A percentile compares a stretch with the other conserved stretches of the same genome.
phyloP scores from a whole-genome alignment of 257 asterid genomes.

The Thymus quinquecostatus region DNA sequence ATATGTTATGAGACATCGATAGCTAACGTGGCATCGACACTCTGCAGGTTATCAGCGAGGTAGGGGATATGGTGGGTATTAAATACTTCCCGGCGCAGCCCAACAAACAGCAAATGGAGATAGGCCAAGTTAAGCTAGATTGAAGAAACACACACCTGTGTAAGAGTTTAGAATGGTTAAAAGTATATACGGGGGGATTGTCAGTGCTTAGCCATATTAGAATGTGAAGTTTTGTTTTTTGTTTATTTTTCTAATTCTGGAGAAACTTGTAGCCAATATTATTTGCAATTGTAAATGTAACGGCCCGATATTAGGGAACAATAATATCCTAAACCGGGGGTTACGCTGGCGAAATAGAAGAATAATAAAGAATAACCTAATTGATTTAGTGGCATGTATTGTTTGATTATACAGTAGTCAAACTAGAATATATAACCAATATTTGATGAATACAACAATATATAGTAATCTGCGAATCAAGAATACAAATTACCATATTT shows the following conservation, averaged over 20 bases:
- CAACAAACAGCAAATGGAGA: conserved; percentile 67
- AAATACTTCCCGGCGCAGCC: conserved; percentile 93
- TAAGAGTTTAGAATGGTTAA: neutral
- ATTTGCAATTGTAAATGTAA: too few species aligned
- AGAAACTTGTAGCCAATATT: neutral
- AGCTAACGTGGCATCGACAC: neutral
- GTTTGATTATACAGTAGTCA: too few species aligned
- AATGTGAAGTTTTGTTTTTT: neutral
- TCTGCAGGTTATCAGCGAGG: conserved; percentile 69
- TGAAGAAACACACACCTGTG: conserved; percentile 27
- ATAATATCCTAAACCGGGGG: too few species aligned
- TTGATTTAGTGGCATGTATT: too few species aligned
- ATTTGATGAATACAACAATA: too few species aligned
- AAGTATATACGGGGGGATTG: neutral
- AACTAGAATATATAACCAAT: too few species aligned
- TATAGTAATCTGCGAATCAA: too few species aligned
- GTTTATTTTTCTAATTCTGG: too few species aligned
- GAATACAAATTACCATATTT: too few species aligned
- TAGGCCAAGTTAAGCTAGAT: conserved; percentile 60
- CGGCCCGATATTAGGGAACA: too few species aligned
- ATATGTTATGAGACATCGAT: neutral
- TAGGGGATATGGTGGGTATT: conserved; percentile 84
- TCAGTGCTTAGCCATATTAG: neutral
- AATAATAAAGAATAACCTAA: too few species aligned
- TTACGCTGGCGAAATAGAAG: too few species aligned